phyloP scores from a whole-genome alignment of 768 basidiomycete genomes.

The Ramaria rubella region DNA sequence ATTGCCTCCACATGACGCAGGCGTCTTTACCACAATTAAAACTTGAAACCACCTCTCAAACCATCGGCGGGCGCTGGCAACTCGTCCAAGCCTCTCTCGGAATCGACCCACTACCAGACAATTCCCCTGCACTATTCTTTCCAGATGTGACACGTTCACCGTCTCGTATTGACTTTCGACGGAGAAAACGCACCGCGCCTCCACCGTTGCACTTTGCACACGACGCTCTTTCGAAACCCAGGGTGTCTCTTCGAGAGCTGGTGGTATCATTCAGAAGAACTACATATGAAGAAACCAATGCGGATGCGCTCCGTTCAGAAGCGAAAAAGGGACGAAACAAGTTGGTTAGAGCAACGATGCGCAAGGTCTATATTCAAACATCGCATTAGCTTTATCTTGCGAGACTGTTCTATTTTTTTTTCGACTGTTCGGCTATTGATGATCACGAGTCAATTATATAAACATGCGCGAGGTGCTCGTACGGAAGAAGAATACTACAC shows the following conservation, averaged over 20 bases:
- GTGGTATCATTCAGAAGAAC: neutral
- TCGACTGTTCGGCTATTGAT: neutral
- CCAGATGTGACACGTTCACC: neutral
- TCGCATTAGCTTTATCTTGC: neutral
- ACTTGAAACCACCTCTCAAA: neutral
- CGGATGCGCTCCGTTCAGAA: neutral
- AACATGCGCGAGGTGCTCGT: neutral
- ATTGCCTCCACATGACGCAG: neutral
- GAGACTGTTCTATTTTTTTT: neutral
- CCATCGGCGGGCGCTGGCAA: constrained; percentile 28
- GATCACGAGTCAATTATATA: neutral
- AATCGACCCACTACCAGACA: constrained; percentile 22
- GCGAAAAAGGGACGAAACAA: neutral
- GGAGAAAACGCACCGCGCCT: neutral
- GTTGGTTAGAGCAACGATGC: neutral
- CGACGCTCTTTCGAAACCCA: neutral
- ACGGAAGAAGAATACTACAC: neutral
- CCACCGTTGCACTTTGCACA: neutral
- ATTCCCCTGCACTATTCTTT: neutral
- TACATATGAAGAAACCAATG: neutral
- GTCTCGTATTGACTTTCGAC: neutral
- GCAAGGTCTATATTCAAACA: neutral
- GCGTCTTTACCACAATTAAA: neutral
- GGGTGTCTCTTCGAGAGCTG: neutral
- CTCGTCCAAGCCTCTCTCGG: constrained; percentile 26